Evolutionary conservation across 192 early-diverging fungal genomes (phyloP).

Genomic region (Oehlia diaphana): DNA sequence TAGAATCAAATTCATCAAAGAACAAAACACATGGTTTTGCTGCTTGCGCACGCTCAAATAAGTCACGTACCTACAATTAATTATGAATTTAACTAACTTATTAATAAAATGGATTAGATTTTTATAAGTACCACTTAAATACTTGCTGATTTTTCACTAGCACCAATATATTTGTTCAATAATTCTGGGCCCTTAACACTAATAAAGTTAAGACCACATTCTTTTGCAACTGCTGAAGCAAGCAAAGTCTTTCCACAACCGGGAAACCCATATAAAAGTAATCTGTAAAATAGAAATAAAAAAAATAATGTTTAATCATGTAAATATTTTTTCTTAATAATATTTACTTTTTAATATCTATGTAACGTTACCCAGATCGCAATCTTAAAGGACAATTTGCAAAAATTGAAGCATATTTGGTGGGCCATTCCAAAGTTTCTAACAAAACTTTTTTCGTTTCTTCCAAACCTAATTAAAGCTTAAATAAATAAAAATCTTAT

Average conservation of each 20-base stretch:
- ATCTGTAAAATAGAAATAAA: conserved; percentile 37
- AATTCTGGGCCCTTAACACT: conserved; percentile 97
- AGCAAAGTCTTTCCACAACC: conserved; percentile 99
- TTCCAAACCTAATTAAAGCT: conserved; percentile 56
- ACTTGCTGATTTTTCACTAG: conserved; percentile 87
- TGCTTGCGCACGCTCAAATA: conserved; percentile 92
- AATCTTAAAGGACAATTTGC: conserved; percentile 84
- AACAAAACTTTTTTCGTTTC: conserved; percentile 78
- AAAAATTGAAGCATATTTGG: conserved; percentile 90
- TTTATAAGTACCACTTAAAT: not conserved
- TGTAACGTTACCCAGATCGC: conserved; percentile 71
- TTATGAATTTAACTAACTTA: not conserved
- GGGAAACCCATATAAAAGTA: conserved; percentile 94
- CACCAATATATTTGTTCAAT: conserved; percentile 98
- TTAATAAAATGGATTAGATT: not conserved
- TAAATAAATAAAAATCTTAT: not conserved
- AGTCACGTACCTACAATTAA: conserved; percentile 65
- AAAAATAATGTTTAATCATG: not conserved
- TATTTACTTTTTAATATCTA: not conserved
- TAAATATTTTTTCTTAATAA: not conserved
- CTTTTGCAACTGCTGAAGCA: conserved; percentile 92
- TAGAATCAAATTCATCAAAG: conserved; percentile 98
- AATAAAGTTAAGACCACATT: conserved; percentile 97
- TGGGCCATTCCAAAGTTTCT: conserved; percentile 96
- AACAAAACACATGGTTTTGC: conserved; percentile 95